A percentile compares a stretch with the other conserved stretches of the same genome.
phyloP scores from a whole-genome alignment of 257 asterid species.

The Solanum lignicaule region DNA sequence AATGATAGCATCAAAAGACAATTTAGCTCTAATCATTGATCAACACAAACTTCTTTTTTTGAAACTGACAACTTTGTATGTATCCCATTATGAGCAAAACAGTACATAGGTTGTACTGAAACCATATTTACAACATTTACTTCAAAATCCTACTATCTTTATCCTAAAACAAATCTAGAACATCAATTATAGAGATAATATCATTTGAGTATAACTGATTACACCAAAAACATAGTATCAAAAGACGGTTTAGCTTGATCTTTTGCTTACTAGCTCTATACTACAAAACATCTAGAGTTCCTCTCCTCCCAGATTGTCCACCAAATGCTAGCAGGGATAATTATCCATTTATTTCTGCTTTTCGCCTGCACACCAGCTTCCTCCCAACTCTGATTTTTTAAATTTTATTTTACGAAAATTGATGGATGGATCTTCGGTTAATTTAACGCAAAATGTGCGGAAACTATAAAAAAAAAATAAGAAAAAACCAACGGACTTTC shows the following conservation, averaged over 20 bases:
- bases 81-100: neutral
- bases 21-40: neutral
- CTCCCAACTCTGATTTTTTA: neutral
- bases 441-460: neutral
- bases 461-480: neutral
- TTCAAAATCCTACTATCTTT: neutral
- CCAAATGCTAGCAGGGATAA: neutral
- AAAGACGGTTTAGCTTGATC: neutral
- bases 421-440: neutral
- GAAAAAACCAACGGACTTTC: neutral
- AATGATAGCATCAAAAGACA: neutral
- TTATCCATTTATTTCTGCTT: neutral
- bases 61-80: neutral
- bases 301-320: neutral
- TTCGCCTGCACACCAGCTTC: neutral
- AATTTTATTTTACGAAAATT: too few relatives aligned
- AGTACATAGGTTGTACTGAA: neutral
- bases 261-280: neutral
- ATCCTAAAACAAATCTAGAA: too few relatives aligned
- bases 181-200: neutral
- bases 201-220: neutral
- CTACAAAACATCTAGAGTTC: neutral
- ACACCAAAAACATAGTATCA: neutral
- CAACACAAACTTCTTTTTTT: neutral
- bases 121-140: neutral